Percentiles rank a stretch among this genome's conserved stretches.
These are phyloP conservation scores for Cardamine resedifolia DNA, from an alignment of 345 rosid species.

Conservation along the genomic window DNA sequence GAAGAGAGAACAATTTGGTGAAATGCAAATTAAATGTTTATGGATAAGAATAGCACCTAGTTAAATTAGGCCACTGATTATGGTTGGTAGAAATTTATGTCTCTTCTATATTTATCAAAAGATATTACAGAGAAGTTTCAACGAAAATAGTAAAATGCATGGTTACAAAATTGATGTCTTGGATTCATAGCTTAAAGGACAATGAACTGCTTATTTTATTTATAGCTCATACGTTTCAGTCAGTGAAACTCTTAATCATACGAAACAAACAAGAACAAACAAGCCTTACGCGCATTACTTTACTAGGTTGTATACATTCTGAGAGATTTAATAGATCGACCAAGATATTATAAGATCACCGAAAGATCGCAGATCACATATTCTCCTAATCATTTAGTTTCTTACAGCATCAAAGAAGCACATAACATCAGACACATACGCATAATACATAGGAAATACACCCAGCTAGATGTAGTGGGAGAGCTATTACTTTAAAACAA, in stretches of 20 bases:
- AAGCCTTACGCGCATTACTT: constrained; percentile 5
- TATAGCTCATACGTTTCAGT: background rate
- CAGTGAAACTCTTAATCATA: constrained; percentile 11
- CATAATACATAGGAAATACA: constrained; percentile 19
- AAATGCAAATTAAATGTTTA: background rate
- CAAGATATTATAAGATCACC: background rate
- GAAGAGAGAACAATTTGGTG: constrained; percentile 7
- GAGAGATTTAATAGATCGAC: background rate
- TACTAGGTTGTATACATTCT: constrained; percentile 2
- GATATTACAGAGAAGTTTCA: background rate
- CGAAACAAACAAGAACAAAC: background rate
- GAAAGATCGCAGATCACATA: background rate
- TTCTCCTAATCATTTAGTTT: constrained; percentile 1
- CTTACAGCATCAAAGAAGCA: constrained; percentile 19
- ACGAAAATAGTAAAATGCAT: constrained; percentile 7
- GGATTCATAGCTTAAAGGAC: background rate
- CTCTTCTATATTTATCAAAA: background rate
- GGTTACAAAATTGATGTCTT: background rate
- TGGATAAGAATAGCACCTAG: constrained; percentile 16
- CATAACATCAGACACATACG: constrained; percentile 15
- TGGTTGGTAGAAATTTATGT: background rate
- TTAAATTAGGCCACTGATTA: background rate
- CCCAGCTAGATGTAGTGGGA: constrained; percentile 3
- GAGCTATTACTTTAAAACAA: constrained; percentile 36
- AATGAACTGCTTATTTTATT: background rate